Conservation (phyloP, 495 filamentous ascomycete genomes). For the Pseudoneurospora amorphoporcata region DNA sequence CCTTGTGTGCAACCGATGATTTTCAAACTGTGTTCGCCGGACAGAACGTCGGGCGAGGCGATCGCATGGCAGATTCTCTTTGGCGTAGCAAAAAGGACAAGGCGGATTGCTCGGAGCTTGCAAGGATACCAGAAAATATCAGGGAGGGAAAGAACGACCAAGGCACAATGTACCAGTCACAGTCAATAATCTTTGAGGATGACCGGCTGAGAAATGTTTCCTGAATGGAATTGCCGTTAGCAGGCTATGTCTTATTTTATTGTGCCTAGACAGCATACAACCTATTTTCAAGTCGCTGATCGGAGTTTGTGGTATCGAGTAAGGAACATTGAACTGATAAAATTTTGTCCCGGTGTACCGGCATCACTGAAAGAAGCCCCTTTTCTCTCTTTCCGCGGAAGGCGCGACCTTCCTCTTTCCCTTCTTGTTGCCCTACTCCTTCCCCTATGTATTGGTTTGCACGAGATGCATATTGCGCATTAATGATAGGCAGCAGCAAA, state of each 20-base stretch:
- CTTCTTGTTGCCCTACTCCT: neutral
- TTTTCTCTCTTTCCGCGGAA: neutral
- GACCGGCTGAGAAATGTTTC: neutral
- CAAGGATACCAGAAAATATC: neutral
- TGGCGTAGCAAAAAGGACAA: neutral
- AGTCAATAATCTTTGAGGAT: neutral
- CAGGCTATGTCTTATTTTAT: neutral
- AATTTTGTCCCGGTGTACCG: neutral
- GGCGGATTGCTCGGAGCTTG: neutral
- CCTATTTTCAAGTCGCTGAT: neutral
- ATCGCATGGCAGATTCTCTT: neutral
- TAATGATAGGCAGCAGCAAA: neutral
- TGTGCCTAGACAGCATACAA: neutral
- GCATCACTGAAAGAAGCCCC: neutral
- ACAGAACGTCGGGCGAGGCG: neutral
- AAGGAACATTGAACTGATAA: neutral
- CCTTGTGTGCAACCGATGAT: neutral
- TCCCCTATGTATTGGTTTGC: neutral
- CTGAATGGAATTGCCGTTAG: neutral
- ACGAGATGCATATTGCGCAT: neutral
- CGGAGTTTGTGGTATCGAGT: neutral
- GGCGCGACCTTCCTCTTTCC: neutral
- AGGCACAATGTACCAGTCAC: neutral
- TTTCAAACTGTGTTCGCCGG: neutral
- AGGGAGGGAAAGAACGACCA: neutral